A percentile compares a stretch with the other conserved stretches of the same genome.
Conservation (phyloP, 441 rosid species). For the Gossypium davidsonii region DNA sequence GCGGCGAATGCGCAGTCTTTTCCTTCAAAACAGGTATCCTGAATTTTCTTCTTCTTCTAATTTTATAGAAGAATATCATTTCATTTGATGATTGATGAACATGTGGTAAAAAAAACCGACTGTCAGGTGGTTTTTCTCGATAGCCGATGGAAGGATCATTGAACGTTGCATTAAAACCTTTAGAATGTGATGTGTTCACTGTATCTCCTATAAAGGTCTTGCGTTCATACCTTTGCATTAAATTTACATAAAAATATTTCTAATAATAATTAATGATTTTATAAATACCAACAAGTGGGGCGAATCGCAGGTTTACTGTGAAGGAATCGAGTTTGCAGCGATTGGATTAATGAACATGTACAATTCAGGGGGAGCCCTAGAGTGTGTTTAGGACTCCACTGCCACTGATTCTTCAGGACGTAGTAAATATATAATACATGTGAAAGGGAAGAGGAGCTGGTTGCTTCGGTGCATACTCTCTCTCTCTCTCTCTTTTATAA, state of each 20-base stretch:
- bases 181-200: conserved; percentile 42
- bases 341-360: conserved; percentile 47
- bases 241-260: neutral
- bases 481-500: too few relatives aligned
- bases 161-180: conserved; percentile 24
- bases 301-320: conserved; percentile 29
- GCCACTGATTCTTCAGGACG: conserved; percentile 4
- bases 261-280: too few relatives aligned
- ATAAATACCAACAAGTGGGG: neutral
- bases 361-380: conserved; percentile 42
- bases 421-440: conserved; percentile 9
- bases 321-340: conserved; percentile 38
- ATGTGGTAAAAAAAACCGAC: neutral
- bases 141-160: conserved; percentile 26
- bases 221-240: neutral
- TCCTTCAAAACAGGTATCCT: conserved; percentile 40
- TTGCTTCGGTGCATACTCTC: conserved; percentile 37
- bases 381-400: conserved; percentile 16
- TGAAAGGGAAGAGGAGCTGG: conserved; percentile 45
- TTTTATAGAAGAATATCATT: neutral
- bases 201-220: conserved; percentile 47
- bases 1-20: conserved; percentile 41
- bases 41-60: neutral
- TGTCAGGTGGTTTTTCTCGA: conserved; percentile 31
- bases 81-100: neutral